A percentile compares a stretch with the other conserved stretches of the same genome.
Conservation (phyloP, 768 basidiomycete species). For the Astraeus odoratus region DNA sequence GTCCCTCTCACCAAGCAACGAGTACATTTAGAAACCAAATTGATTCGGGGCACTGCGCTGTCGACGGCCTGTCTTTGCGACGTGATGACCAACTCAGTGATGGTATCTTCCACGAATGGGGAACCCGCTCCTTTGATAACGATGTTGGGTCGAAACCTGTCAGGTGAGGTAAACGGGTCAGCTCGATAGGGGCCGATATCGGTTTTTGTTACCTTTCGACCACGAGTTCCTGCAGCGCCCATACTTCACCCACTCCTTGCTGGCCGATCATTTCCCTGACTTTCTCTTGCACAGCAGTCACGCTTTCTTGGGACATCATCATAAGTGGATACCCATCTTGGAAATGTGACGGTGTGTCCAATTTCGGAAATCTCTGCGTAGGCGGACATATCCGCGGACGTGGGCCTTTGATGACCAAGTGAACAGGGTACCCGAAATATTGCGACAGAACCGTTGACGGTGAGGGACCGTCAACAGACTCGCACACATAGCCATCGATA, state of each 20-base stretch:
- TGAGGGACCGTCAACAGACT: conserved; percentile 34
- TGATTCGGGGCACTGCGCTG: conserved; percentile 27
- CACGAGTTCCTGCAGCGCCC: conserved; percentile 43
- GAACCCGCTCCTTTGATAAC: conserved; percentile 55
- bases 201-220: conserved; percentile 65
- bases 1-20: conserved; percentile 57
- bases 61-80: conserved; percentile 20
- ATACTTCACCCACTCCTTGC: conserved; percentile 43
- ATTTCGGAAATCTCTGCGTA: conserved; percentile 48
- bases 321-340: conserved; percentile 72
- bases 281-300: conserved; percentile 43
- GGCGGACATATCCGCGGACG: conserved; percentile 42
- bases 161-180: no score
- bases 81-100: conserved; percentile 55
- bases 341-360: conserved; percentile 49
- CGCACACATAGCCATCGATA: conserved; percentile 66
- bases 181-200: no score
- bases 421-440: conserved; percentile 55
- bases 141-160: conserved; percentile 76
- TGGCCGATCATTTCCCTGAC: conserved; percentile 40
- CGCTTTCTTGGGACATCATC: conserved; percentile 61
- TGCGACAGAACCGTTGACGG: conserved; percentile 52
- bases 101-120: conserved; percentile 66
- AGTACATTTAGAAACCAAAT: conserved; percentile 60
- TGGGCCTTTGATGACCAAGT: conserved; percentile 64